phyloP scores from a whole-genome alignment of 768 basidiomycete genomes.

The Pleurotus citrinopileatus region DNA sequence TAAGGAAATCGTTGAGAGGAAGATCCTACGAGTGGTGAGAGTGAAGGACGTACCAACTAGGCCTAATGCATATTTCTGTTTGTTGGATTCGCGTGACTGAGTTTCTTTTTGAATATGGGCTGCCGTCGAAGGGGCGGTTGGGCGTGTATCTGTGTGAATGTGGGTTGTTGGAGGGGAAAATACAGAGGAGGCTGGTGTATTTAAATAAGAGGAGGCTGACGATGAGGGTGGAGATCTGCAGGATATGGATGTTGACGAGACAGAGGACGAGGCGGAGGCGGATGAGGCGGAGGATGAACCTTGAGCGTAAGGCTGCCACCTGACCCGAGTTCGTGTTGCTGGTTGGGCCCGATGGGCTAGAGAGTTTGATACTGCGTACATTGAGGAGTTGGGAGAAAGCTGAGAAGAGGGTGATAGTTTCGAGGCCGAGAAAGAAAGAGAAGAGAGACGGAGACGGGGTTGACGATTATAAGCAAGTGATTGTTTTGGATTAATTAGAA shows the following conservation, averaged over 20 bases:
- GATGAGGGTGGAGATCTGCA: slow-evolving; percentile 20
- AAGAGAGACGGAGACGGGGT: slow-evolving; percentile 21
- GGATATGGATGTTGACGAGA: neutral
- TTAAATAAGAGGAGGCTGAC: slow-evolving; percentile 41
- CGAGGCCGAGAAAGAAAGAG: slow-evolving; percentile 13
- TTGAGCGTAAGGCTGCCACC: slow-evolving; percentile 76
- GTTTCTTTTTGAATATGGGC: slow-evolving; percentile 30
- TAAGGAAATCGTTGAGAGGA: slow-evolving; percentile 25
- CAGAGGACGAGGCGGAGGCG: slow-evolving; percentile 15
- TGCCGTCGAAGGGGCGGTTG: slow-evolving; percentile 23
- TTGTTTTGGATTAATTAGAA: slow-evolving; percentile 29
- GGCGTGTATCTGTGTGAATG: slow-evolving; percentile 31
- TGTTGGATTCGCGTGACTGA: slow-evolving; percentile 26
- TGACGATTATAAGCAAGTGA: slow-evolving; percentile 22
- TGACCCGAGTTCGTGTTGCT: slow-evolving; percentile 62
- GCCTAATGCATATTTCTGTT: slow-evolving; percentile 55
- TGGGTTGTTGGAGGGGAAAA: slow-evolving; percentile 39
- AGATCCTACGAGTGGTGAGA: slow-evolving; percentile 8
- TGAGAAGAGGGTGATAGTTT: slow-evolving; percentile 19
- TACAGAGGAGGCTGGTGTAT: slow-evolving; percentile 59
- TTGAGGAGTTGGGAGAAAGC: slow-evolving; percentile 20
- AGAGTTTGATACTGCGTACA: slow-evolving; percentile 44
- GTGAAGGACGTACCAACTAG: slow-evolving; percentile 60
- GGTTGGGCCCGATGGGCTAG: slow-evolving; percentile 73
- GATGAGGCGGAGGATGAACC: slow-evolving; percentile 38